These are phyloP conservation scores for Russula sp. DNA, from an alignment of 768 basidiomycete genomes.

Conservation along the genomic window DNA sequence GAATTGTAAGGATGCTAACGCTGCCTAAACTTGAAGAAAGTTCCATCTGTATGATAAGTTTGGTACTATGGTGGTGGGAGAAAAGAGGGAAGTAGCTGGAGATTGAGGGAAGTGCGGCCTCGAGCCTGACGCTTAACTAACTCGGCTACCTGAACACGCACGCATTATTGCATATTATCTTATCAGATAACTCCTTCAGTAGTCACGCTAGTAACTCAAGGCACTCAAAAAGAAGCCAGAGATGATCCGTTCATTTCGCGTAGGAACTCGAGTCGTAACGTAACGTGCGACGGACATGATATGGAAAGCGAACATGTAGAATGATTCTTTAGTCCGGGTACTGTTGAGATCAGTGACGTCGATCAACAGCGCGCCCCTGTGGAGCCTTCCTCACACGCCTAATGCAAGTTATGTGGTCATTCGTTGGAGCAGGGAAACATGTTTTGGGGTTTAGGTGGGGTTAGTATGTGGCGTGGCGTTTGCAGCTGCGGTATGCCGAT, in stretches of 20 bases:
- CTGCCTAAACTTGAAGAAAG: slow-evolving; percentile 13
- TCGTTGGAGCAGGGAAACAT: neutral
- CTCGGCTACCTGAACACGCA: neutral
- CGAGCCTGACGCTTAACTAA: neutral
- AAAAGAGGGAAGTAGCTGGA: neutral
- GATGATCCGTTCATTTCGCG: too few species aligned
- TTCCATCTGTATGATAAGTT: slow-evolving; percentile 8
- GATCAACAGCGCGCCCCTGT: too few species aligned
- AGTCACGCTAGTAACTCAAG: too few species aligned
- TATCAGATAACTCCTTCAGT: neutral
- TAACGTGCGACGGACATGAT: too few species aligned
- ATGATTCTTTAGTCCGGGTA: too few species aligned
- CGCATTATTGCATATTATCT: neutral
- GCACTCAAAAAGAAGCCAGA: too few species aligned
- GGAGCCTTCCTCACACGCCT: too few species aligned
- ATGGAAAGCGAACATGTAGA: too few species aligned
- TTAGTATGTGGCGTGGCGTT: neutral
- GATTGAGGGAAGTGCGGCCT: neutral
- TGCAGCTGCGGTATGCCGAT: too few species aligned
- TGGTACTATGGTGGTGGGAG: neutral
- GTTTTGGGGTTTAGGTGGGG: neutral
- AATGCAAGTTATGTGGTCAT: too few species aligned
- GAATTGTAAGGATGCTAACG: slow-evolving; percentile 20
- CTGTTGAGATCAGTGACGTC: too few species aligned
- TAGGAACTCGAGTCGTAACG: too few species aligned